Percentiles rank a stretch among this genome's conserved stretches.
These are phyloP conservation scores for Colletotrichum sp. DNA, from an alignment of 2,329 filamentous ascomycete species.

Conservation along the genomic window DNA sequence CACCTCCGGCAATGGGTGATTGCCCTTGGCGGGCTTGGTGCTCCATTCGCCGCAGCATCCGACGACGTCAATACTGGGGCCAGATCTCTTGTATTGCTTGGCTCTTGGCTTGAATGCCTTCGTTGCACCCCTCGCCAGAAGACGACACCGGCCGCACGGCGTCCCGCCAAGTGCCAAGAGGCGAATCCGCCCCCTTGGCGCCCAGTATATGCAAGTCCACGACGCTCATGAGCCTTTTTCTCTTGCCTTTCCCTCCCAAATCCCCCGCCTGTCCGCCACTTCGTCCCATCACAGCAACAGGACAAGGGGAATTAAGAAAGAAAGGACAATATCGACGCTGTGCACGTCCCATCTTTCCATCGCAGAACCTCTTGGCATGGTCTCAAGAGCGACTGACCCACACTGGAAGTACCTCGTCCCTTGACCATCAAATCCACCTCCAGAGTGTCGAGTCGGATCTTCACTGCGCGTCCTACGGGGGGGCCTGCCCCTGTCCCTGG, in stretches of 20 bases:
- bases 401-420: conserved; percentile 10
- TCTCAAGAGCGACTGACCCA: conserved; percentile 23
- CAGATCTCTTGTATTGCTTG: conserved; percentile 19
- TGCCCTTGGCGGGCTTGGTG: conserved; percentile 12
- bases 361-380: conserved; percentile 15
- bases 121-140: background rate
- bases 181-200: conserved; percentile 1
- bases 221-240: background rate
- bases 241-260: background rate
- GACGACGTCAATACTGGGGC: background rate
- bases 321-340: background rate
- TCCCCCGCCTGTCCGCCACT: background rate
- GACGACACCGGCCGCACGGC: conserved; percentile 16
- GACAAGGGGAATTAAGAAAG: background rate
- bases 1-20: background rate
- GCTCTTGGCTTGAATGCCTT: background rate
- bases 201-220: background rate
- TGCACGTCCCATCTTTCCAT: conserved; percentile 12
- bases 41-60: background rate
- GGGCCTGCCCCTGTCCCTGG: background rate
- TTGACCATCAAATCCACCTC: background rate
- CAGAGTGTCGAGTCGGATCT: conserved; percentile 4
- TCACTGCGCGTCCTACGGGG: background rate
- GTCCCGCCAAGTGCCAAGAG: conserved; percentile 19
- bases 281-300: background rate